Evolutionary conservation across 2,329 filamentous ascomycete genomes (phyloP).

Genomic region (Leptographium procerum): DNA sequence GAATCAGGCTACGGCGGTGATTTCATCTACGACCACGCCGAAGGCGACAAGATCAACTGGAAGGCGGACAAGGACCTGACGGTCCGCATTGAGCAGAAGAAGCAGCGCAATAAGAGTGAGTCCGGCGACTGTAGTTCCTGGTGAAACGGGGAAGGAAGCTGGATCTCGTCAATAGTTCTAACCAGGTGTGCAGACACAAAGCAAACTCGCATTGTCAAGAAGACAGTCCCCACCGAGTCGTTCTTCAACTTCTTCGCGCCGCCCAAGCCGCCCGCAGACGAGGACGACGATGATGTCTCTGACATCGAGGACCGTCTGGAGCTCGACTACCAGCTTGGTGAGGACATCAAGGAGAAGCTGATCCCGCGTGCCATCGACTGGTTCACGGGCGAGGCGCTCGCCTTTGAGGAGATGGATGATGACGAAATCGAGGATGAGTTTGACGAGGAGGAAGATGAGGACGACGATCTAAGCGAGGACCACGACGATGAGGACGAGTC

Average conservation of each 20-base stretch:
- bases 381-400: conserved; percentile 97
- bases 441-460: conserved; percentile 86
- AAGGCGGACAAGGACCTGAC: conserved; percentile 88
- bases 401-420: conserved; percentile 82
- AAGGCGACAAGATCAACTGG: conserved; percentile 97
- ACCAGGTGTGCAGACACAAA: conserved; percentile 64
- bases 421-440: conserved; percentile 75
- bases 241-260: conserved; percentile 99
- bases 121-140: neutral
- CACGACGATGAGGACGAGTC: conserved; percentile 74
- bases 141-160: no score
- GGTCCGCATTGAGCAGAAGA: conserved; percentile 94
- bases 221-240: conserved; percentile 95
- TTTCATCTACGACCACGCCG: conserved; percentile 98
- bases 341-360: conserved; percentile 99
- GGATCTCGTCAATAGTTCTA: no score
- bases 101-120: conserved; percentile 98
- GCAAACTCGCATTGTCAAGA: conserved; percentile 97
- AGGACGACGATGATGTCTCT: conserved; percentile 62
- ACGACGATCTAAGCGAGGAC: conserved; percentile 76
- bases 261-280: conserved; percentile 70
- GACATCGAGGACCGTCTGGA: conserved; percentile 97
- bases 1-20: conserved; percentile 98
- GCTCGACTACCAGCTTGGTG: conserved; percentile 95
- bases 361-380: conserved; percentile 97